These are phyloP conservation scores for Gilbertella persicaria DNA, from an alignment of 371 early-diverging fungal species.

Conservation along the genomic window DNA sequence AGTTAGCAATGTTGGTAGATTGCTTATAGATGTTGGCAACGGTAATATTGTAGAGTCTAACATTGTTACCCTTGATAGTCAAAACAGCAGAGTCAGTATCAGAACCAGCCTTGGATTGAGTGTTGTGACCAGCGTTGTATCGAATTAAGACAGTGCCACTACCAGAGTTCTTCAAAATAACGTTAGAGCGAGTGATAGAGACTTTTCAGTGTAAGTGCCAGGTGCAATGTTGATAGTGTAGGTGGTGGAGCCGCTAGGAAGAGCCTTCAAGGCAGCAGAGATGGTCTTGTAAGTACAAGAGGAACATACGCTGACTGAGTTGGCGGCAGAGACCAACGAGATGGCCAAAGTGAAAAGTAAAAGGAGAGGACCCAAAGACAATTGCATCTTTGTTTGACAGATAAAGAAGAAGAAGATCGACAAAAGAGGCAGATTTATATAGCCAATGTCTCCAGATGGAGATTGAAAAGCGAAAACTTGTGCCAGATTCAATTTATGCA, in stretches of 20 bases:
- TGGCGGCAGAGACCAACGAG: no score
- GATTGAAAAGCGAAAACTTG: no score
- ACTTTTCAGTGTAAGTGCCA: constrained; percentile 21
- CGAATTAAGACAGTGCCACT: constrained; percentile 6
- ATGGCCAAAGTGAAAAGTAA: no score
- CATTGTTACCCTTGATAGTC: constrained; percentile 12
- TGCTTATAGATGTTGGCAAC: constrained; percentile 14
- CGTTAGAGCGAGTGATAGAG: constrained; percentile 13
- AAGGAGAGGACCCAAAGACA: no score
- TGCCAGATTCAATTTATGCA: no score
- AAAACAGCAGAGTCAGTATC: constrained; percentile 12
- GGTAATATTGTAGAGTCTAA: constrained; percentile 12
- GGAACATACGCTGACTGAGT: constrained; percentile 6
- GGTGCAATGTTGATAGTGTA: constrained; percentile 16
- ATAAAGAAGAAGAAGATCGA: no score
- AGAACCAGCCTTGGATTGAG: constrained; percentile 10
- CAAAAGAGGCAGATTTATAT: no score
- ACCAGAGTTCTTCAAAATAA: constrained; percentile 9
- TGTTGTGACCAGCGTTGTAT: constrained; percentile 9
- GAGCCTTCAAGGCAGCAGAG: constrained; percentile 10
- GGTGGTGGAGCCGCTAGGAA: constrained; percentile 14
- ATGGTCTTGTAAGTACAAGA: constrained; percentile 13
- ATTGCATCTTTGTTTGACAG: no score
- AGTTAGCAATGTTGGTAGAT: constrained; percentile 15
- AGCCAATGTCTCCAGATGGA: no score